These are phyloP conservation scores for Suillus alpinus DNA, from an alignment of 768 basidiomycete species.

Conservation along the genomic window DNA sequence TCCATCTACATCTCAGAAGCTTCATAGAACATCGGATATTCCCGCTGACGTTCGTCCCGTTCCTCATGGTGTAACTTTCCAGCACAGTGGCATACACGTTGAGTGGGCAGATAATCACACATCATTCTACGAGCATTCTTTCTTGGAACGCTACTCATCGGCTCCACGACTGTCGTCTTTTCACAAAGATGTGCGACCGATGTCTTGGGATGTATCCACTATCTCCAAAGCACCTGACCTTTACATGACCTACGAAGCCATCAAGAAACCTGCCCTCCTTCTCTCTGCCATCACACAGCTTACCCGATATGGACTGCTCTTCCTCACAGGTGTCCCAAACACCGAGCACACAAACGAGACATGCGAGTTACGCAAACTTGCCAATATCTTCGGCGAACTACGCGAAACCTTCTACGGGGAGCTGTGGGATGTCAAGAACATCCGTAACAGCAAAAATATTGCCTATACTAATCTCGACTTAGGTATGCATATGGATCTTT, in stretches of 20 bases:
- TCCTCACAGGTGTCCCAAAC: constrained; percentile 71
- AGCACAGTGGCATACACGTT: constrained; percentile 45
- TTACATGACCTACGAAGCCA: constrained; percentile 53
- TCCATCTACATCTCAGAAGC: constrained; percentile 74
- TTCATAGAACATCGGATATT: constrained; percentile 68
- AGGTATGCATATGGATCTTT: constrained; percentile 88
- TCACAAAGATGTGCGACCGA: constrained; percentile 40
- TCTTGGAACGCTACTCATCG: constrained; percentile 50
- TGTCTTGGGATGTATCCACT: constrained; percentile 45
- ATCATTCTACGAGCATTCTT: constrained; percentile 49
- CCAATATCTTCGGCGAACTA: constrained; percentile 68
- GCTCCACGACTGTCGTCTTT: constrained; percentile 34
- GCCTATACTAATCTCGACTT: constrained; percentile 92
- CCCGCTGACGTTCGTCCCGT: constrained; percentile 46
- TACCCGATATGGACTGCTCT: constrained; percentile 65
- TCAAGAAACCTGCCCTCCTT: constrained; percentile 45
- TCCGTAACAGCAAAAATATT: constrained; percentile 77
- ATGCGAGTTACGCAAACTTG: constrained; percentile 71
- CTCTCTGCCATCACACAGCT: constrained; percentile 67
- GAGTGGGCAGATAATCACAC: constrained; percentile 59
- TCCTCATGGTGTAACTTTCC: constrained; percentile 38
- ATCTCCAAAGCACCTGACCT: constrained; percentile 41
- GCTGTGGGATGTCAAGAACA: constrained; percentile 83
- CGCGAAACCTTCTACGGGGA: constrained; percentile 88
- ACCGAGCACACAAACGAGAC: constrained; percentile 51